Evolutionary conservation across 257 asterid genomes (phyloP).

Genomic region (Capsicum pubescens): DNA sequence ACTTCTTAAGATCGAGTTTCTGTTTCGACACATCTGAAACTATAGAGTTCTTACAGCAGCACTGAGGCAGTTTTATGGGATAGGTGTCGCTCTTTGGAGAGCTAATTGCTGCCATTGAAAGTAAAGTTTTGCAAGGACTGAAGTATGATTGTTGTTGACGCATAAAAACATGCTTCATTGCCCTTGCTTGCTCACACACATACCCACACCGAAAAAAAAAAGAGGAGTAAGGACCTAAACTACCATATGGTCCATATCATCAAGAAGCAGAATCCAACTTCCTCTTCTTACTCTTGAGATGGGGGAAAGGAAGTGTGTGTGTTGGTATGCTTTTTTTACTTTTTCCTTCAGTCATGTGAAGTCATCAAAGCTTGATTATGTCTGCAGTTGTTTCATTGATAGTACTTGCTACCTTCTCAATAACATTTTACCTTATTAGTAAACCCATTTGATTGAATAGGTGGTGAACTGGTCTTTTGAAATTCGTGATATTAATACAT

Average conservation of each 20-base stretch:
- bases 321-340: neutral
- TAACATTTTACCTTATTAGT: constrained; percentile 20
- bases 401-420: constrained; percentile 23
- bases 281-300: neutral
- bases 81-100: constrained; percentile 7
- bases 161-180: neutral
- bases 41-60: neutral
- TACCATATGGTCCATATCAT: neutral
- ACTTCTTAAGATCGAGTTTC: constrained; percentile 2
- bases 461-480: neutral
- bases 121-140: constrained; percentile 14
- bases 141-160: neutral
- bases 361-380: neutral
- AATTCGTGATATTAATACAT: neutral
- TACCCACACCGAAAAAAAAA: neutral
- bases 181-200: neutral
- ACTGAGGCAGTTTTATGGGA: constrained; percentile 5
- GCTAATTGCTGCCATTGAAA: neutral
- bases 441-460: constrained; percentile 19
- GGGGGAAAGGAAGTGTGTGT: neutral
- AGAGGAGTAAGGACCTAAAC: neutral
- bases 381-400: constrained; percentile 24
- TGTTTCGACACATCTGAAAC: constrained; percentile 12
- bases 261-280: constrained; percentile 27
- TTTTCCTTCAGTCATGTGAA: neutral